These are phyloP conservation scores for Trichoderma guizhouense DNA, from an alignment of 2,329 filamentous ascomycete species.

Conservation along the genomic window DNA sequence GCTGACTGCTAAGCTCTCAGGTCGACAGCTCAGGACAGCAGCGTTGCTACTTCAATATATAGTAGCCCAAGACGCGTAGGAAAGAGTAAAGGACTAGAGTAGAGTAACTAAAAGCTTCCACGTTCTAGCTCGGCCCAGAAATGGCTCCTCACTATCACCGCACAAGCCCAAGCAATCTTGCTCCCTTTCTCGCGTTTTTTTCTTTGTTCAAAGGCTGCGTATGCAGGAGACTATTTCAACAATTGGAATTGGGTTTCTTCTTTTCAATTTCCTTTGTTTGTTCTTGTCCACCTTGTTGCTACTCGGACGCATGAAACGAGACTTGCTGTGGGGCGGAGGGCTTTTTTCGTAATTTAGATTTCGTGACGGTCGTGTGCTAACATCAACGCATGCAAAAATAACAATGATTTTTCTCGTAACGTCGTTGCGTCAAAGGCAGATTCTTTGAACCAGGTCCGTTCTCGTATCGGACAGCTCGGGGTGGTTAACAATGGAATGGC, in stretches of 20 bases:
- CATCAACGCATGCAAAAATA: slow-evolving; percentile 25
- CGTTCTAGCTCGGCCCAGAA: slow-evolving; percentile 28
- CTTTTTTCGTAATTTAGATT: slow-evolving; percentile 24
- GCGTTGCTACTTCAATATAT: slow-evolving; percentile 27
- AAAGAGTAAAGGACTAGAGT: slow-evolving; percentile 17
- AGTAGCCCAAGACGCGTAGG: slow-evolving; percentile 16
- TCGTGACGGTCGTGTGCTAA: slow-evolving; percentile 28
- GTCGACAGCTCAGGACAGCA: slow-evolving; percentile 3
- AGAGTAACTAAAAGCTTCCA: slow-evolving; percentile 31
- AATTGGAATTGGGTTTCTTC: not conserved
- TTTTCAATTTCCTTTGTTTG: slow-evolving; percentile 14
- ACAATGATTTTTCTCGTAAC: slow-evolving; percentile 4
- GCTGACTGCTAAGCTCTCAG: not conserved
- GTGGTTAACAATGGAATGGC: slow-evolving; percentile 12
- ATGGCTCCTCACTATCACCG: slow-evolving; percentile 10
- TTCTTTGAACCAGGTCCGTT: not conserved
- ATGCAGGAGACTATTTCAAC: not conserved
- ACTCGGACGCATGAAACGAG: slow-evolving; percentile 13
- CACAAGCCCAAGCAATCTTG: slow-evolving; percentile 14
- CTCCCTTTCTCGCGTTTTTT: not conserved
- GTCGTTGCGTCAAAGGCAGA: slow-evolving; percentile 7
- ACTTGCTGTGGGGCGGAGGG: slow-evolving; percentile 20
- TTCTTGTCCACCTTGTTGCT: slow-evolving; percentile 6
- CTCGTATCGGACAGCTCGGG: not conserved
- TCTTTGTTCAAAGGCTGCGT: slow-evolving; percentile 7